Evolutionary conservation across 2,329 filamentous ascomycete genomes (phyloP).

Genomic region (Pseudofabraea citricarpa): DNA sequence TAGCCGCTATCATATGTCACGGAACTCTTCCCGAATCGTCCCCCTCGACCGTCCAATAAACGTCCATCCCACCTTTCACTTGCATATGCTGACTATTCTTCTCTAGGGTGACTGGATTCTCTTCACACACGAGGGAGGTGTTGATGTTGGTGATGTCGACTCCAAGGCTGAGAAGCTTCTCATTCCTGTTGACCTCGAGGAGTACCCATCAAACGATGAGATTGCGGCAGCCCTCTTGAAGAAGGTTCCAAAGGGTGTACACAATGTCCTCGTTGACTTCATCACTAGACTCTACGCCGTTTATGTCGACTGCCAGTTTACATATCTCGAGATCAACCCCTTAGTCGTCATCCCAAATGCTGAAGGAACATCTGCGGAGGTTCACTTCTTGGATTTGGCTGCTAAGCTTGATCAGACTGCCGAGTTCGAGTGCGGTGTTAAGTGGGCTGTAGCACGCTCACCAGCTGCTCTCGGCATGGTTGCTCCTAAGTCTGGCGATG

Average conservation of each 20-base stretch:
- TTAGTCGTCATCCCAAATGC: constrained; percentile 95
- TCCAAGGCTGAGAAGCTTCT: constrained; percentile 98
- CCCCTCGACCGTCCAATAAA: too few species aligned
- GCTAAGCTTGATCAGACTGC: constrained; percentile 99
- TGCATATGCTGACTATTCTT: constrained; percentile 15
- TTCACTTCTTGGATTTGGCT: constrained; percentile 97
- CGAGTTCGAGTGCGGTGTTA: constrained; percentile 98
- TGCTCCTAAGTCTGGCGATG: constrained; percentile 54
- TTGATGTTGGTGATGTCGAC: constrained; percentile 98
- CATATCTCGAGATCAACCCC: constrained; percentile 99
- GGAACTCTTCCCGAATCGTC: too few species aligned
- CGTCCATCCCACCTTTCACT: too few species aligned
- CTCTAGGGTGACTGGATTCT: constrained; percentile 96
- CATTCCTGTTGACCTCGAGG: constrained; percentile 87
- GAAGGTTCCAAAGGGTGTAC: constrained; percentile 90
- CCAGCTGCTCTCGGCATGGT: constrained; percentile 83
- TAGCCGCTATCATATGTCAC: constrained; percentile 10
- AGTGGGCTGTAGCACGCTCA: constrained; percentile 95
- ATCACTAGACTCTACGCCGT: constrained; percentile 97
- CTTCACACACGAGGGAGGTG: constrained; percentile 99
- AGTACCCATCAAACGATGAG: constrained; percentile 95
- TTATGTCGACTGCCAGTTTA: constrained; percentile 99
- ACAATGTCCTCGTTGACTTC: constrained; percentile 99
- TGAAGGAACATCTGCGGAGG: constrained; percentile 84
- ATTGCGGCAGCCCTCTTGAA: constrained; percentile 81